Evolutionary conservation across 306 rosid genomes (phyloP).

Genomic region (Gynostemma pentaphyllum): DNA sequence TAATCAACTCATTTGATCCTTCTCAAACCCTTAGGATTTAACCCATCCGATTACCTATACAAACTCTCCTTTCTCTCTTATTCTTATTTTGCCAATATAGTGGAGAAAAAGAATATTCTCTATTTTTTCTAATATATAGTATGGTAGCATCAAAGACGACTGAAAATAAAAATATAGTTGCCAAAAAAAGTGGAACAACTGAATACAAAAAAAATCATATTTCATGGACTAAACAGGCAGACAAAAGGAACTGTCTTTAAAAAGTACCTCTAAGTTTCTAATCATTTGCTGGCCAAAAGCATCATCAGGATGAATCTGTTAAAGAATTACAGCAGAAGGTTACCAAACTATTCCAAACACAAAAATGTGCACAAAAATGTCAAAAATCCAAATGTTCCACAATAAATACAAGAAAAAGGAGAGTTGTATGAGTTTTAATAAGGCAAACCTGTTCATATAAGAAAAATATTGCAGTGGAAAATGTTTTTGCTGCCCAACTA

Average conservation of each 20-base stretch:
- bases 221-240: neutral
- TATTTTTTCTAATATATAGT: no score
- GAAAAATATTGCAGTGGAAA: conserved; percentile 69
- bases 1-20: no score
- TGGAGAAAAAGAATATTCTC: no score
- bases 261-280: conserved; percentile 73
- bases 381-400: neutral
- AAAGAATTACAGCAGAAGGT: conserved; percentile 17
- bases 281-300: conserved; percentile 98
- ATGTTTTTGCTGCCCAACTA: conserved; percentile 76
- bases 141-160: neutral
- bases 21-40: no score
- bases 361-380: neutral
- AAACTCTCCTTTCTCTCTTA: no score
- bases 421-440: conserved; percentile 1
- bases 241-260: neutral
- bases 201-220: neutral
- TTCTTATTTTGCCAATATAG: no score
- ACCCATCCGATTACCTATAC: no score
- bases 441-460: conserved; percentile 86
- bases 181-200: neutral
- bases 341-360: conserved; percentile 13
- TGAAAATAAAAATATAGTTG: neutral
- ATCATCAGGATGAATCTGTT: conserved; percentile 87
- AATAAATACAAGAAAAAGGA: neutral